Evolutionary conservation across 1,284 basidiomycete species (phyloP).

Genomic region (Sparassis latifolia): DNA sequence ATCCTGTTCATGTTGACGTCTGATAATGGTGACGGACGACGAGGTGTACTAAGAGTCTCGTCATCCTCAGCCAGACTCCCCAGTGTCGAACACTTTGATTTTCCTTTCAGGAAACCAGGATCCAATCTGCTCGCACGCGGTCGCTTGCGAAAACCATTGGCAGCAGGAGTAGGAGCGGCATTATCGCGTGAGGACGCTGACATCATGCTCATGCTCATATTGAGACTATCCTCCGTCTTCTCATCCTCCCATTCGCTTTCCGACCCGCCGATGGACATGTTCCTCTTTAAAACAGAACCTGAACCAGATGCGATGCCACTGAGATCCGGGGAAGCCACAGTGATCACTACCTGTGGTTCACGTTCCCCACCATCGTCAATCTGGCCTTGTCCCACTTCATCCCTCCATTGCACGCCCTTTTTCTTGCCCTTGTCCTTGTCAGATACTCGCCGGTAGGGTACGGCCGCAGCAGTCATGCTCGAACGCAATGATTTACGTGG

Average conservation of each 20-base stretch:
- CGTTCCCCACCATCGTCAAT: constrained; percentile 61
- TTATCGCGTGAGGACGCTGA: constrained; percentile 25
- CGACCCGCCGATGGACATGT: constrained; percentile 47
- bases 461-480: constrained; percentile 41
- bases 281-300: constrained; percentile 21
- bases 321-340: constrained; percentile 27
- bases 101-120: constrained; percentile 60
- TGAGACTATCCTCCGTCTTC: constrained; percentile 68
- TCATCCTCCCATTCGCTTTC: constrained; percentile 89
- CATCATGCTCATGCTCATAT: constrained; percentile 36
- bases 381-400: constrained; percentile 80
- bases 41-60: constrained; percentile 38
- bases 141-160: constrained; percentile 29
- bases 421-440: constrained; percentile 56
- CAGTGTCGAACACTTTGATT: constrained; percentile 42
- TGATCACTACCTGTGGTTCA: constrained; percentile 14
- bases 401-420: constrained; percentile 87
- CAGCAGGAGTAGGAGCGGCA: constrained; percentile 20
- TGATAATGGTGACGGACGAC: constrained; percentile 40
- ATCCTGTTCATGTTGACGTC: constrained; percentile 56
- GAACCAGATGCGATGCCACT: constrained; percentile 12
- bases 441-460: constrained; percentile 53
- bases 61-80: constrained; percentile 67
- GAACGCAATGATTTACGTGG: constrained; percentile 68
- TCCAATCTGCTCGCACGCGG: constrained; percentile 61